A percentile compares a stretch with the other conserved stretches of the same genome.
phyloP scores from a whole-genome alignment of 2,329 filamentous ascomycete genomes.

The Orbilia javanica region DNA sequence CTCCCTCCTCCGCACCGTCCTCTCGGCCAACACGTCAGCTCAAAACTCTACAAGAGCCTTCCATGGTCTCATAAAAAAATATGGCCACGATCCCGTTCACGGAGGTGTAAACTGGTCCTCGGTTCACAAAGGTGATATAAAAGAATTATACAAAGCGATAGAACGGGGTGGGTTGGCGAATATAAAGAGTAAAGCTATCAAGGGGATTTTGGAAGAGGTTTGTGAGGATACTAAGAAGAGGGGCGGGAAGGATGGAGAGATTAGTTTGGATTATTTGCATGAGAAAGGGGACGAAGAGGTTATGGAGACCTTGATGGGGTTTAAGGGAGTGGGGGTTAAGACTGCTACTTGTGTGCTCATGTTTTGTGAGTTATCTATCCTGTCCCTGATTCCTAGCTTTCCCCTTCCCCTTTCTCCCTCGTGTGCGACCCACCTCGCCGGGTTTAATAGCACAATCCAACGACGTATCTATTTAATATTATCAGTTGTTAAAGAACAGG shows the following conservation, averaged over 20 bases:
- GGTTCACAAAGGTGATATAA: constrained; percentile 72
- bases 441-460: not conserved
- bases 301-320: constrained; percentile 69
- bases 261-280: constrained; percentile 69
- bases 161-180: constrained; percentile 77
- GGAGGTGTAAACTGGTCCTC: constrained; percentile 82
- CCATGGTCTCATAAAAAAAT: constrained; percentile 72
- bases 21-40: constrained; percentile 71
- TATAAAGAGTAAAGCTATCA: constrained; percentile 80
- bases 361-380: constrained; percentile 66
- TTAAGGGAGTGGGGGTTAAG: constrained; percentile 71
- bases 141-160: constrained; percentile 77
- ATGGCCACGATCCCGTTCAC: constrained; percentile 63
- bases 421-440: too few relatives aligned
- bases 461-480: not conserved
- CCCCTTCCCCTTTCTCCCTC: not conserved
- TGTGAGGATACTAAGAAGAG: constrained; percentile 73
- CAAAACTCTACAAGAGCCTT: constrained; percentile 75
- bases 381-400: too few relatives aligned
- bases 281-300: constrained; percentile 67
- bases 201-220: constrained; percentile 78
- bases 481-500: not conserved
- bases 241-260: constrained; percentile 32
- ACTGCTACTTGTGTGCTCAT: constrained; percentile 71
- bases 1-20: constrained; percentile 69